A percentile compares a stretch with the other conserved stretches of the same genome.
phyloP scores from a whole-genome alignment of 1,284 basidiomycete species.

The Rhodotorula sp. region DNA sequence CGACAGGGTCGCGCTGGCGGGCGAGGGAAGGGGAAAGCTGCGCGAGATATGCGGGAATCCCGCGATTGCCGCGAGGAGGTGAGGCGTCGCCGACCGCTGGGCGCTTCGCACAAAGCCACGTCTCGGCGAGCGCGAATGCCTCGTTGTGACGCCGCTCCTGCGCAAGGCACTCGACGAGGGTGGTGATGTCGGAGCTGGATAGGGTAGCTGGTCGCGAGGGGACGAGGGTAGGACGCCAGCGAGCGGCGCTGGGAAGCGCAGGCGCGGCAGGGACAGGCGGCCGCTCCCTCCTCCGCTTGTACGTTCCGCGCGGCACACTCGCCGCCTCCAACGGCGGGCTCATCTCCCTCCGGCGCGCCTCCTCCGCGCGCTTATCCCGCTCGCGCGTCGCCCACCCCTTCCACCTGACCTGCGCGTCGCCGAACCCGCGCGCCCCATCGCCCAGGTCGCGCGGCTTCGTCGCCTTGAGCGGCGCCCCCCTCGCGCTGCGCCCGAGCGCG shows the following conservation, averaged over 20 bases:
- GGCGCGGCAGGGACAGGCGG: not conserved
- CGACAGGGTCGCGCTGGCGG: not conserved
- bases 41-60: not conserved
- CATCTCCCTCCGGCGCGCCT: not conserved
- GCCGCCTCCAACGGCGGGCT: not conserved
- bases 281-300: not conserved
- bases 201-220: conserved; percentile 11
- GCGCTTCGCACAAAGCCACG: conserved; percentile 25
- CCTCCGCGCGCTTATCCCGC: not conserved
- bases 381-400: conserved; percentile 13
- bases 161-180: conserved; percentile 19
- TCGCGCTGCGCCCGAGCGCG: not conserved
- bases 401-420: conserved; percentile 5
- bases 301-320: not conserved
- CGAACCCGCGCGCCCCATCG: not conserved
- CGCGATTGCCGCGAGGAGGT: no score
- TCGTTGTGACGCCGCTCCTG: conserved; percentile 3
- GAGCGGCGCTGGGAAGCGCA: not conserved
- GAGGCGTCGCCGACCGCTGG: not conserved
- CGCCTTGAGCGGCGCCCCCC: not conserved
- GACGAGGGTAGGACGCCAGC: not conserved
- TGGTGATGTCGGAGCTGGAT: conserved; percentile 17
- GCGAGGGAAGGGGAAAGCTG: not conserved
- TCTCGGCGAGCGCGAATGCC: conserved; percentile 23
- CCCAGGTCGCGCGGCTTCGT: conserved; percentile 8